These are phyloP conservation scores for Ascochyta fabae DNA, from an alignment of 2,329 filamentous ascomycete species.

Conservation along the genomic window DNA sequence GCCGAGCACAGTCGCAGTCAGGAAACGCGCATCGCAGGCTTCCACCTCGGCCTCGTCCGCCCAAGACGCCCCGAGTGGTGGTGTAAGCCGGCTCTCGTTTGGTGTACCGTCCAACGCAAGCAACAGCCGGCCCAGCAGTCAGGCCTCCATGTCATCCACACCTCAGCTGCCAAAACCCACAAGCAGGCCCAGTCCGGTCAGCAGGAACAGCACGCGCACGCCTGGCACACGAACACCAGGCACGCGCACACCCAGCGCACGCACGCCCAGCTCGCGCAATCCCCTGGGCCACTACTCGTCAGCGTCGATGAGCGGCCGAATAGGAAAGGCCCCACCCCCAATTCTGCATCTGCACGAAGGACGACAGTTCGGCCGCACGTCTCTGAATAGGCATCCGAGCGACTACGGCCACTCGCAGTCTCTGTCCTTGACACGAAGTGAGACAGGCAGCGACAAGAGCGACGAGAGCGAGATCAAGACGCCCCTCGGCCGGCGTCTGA, in stretches of 20 bases:
- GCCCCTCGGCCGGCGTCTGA: conserved; percentile 54
- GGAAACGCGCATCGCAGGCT: conserved; percentile 69
- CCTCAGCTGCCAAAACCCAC: conserved; percentile 12
- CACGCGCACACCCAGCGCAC: conserved; percentile 59
- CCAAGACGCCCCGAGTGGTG: conserved; percentile 31
- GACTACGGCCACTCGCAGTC: conserved; percentile 44
- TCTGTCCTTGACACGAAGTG: conserved; percentile 47
- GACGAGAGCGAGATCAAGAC: conserved; percentile 50
- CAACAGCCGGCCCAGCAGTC: conserved; percentile 73
- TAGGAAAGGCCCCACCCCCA: conserved; percentile 39
- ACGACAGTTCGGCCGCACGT: conserved; percentile 58
- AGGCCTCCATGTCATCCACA: conserved; percentile 56
- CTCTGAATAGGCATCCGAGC: conserved; percentile 66
- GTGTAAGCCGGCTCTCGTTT: conserved; percentile 58
- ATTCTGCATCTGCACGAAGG: conserved; percentile 58
- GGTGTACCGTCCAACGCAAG: conserved; percentile 47
- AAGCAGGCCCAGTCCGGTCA: conserved; percentile 58
- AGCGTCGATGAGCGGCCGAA: conserved; percentile 55
- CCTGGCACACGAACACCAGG: conserved; percentile 53
- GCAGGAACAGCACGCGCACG: conserved; percentile 70
- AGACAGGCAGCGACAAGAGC: conserved; percentile 52
- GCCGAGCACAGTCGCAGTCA: conserved; percentile 64
- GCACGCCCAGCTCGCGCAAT: conserved; percentile 65
- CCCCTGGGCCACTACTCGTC: conserved; percentile 64
- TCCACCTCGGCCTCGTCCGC: conserved; percentile 49